phyloP scores from a whole-genome alignment of 176 grass and related monocot genomes.

The Zoysia pacifica region DNA sequence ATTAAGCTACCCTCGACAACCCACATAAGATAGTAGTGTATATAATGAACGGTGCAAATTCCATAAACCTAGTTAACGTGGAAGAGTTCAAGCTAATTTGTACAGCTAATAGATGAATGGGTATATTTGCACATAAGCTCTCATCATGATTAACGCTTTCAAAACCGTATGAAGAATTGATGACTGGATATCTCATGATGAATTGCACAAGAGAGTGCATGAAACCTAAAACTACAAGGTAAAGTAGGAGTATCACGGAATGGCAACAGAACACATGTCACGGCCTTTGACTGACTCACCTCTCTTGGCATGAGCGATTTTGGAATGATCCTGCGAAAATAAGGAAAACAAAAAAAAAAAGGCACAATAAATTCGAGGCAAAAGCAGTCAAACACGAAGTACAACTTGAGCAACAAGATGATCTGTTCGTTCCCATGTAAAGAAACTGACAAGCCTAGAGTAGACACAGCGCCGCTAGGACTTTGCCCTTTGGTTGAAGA shows the following conservation, averaged over 20 bases:
- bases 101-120: not conserved
- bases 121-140: not conserved
- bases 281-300: conserved; percentile 74
- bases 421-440: conserved; percentile 41
- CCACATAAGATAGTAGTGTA: not conserved
- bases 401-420: not conserved
- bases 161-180: not conserved
- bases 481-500: conserved; percentile 5
- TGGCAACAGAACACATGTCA: conserved; percentile 2
- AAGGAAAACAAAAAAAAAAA: conserved; percentile 21
- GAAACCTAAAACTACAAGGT: not conserved
- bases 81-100: not conserved
- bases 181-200: not conserved
- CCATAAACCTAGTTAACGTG: not conserved
- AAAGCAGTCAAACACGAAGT: conserved; percentile 45
- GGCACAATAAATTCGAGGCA: conserved; percentile 36
- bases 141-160: not conserved
- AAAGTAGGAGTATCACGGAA: not conserved
- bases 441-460: conserved; percentile 31
- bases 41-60: not conserved
- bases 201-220: too few species aligned
- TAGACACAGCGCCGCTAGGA: not conserved
- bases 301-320: conserved; percentile 83
- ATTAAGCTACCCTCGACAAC: not conserved
- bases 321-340: conserved; percentile 74